phyloP scores from a whole-genome alignment of 768 basidiomycete genomes.

The Termitomyces sp. region DNA sequence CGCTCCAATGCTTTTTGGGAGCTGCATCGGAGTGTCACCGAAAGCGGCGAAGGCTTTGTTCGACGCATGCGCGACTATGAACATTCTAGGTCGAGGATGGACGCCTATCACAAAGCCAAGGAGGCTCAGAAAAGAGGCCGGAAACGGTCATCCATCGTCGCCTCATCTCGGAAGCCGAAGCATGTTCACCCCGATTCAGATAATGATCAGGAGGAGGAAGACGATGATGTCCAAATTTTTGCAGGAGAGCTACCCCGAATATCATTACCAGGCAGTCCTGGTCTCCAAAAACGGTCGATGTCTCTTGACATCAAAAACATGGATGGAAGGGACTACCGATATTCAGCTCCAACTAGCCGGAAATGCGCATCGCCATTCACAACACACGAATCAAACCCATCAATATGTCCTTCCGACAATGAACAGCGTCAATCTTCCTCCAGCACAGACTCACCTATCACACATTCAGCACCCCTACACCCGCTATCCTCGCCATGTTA shows the following conservation, averaged over 20 bases:
- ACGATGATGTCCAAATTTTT: slow-evolving; percentile 61
- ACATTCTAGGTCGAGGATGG: slow-evolving; percentile 43
- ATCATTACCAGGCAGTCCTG: slow-evolving; percentile 14
- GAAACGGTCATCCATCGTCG: slow-evolving; percentile 34
- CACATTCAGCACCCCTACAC: slow-evolving; percentile 1
- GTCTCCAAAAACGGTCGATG: slow-evolving; percentile 39
- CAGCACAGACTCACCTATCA: slow-evolving; percentile 9
- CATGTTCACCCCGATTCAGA: slow-evolving; percentile 18
- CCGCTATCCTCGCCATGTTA: background rate
- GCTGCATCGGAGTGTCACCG: slow-evolving; percentile 58
- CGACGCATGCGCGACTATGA: slow-evolving; percentile 76
- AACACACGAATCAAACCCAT: slow-evolving; percentile 25
- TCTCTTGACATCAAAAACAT: slow-evolving; percentile 46
- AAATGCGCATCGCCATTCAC: slow-evolving; percentile 31
- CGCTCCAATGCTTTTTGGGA: slow-evolving; percentile 67
- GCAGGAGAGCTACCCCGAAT: slow-evolving; percentile 34
- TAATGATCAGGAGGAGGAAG: slow-evolving; percentile 40
- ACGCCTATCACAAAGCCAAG: slow-evolving; percentile 35
- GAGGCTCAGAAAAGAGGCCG: slow-evolving; percentile 41
- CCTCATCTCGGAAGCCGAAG: slow-evolving; percentile 18
- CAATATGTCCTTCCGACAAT: slow-evolving; percentile 33
- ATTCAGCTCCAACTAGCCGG: slow-evolving; percentile 16
- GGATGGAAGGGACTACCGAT: slow-evolving; percentile 19
- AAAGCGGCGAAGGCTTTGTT: slow-evolving; percentile 67
- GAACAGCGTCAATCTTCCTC: slow-evolving; percentile 25